Conservation (phyloP, 768 basidiomycete species). For the Mycena leptocephala region DNA sequence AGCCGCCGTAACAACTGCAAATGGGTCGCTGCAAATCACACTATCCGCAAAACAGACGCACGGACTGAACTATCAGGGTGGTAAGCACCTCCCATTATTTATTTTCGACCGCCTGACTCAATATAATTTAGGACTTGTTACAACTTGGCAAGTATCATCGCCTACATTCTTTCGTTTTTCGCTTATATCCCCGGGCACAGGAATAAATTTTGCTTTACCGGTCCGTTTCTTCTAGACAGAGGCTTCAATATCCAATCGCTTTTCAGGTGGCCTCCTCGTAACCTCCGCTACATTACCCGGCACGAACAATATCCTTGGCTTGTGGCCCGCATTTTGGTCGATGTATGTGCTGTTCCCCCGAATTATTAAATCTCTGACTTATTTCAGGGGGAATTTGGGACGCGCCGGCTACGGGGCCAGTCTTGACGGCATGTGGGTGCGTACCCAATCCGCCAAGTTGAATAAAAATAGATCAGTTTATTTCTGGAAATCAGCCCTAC, state of each 20-base stretch:
- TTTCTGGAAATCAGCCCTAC: constrained; percentile 74
- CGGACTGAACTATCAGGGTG: constrained; percentile 71
- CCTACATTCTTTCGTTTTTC: constrained; percentile 27
- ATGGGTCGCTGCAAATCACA: constrained; percentile 84
- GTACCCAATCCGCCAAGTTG: constrained; percentile 37
- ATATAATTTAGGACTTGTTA: constrained; percentile 3
- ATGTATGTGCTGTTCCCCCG: constrained; percentile 52
- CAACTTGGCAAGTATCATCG: background rate
- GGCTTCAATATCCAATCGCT: constrained; percentile 72
- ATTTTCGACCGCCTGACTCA: background rate
- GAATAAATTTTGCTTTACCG: constrained; percentile 95
- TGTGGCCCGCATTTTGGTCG: constrained; percentile 88
- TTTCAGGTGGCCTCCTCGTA: constrained; percentile 81
- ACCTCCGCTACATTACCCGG: constrained; percentile 80
- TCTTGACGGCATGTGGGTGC: constrained; percentile 66
- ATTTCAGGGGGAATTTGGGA: constrained; percentile 44
- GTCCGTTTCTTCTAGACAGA: background rate
- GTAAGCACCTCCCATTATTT: background rate
- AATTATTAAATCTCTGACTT: background rate
- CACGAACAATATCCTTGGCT: constrained; percentile 63
- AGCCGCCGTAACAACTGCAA: constrained; percentile 79
- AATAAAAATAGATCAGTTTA: no score
- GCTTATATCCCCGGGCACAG: constrained; percentile 61
- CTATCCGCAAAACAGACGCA: constrained; percentile 78
- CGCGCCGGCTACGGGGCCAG: constrained; percentile 71